Evolutionary conservation across 2,329 filamentous ascomycete genomes (phyloP).

Genomic region (Colletotrichum spinosum): DNA sequence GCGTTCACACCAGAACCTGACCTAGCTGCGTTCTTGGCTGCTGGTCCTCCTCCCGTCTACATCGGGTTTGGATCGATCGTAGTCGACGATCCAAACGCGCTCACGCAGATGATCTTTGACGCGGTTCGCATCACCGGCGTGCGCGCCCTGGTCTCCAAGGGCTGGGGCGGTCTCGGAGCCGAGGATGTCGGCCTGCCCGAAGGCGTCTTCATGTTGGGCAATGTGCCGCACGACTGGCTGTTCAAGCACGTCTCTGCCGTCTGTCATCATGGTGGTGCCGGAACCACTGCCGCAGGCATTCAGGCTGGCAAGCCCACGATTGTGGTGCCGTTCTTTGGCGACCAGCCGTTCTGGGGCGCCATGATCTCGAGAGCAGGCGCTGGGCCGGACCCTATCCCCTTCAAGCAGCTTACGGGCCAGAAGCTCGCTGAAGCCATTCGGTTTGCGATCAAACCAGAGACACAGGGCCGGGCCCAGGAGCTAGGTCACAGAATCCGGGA

Average conservation of each 20-base stretch:
- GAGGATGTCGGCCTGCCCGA: conserved; percentile 78
- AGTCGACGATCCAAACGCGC: conserved; percentile 77
- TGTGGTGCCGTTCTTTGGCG: conserved; percentile 88
- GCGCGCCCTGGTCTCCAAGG: conserved; percentile 86
- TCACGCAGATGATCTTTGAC: conserved; percentile 79
- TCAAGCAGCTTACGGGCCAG: conserved; percentile 74
- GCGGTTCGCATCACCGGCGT: conserved; percentile 75
- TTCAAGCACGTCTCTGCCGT: conserved; percentile 85
- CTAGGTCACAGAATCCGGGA: conserved; percentile 74
- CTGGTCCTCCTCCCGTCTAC: conserved; percentile 80
- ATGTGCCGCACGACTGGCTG: conserved; percentile 89
- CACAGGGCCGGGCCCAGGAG: conserved; percentile 64
- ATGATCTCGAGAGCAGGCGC: conserved; percentile 81
- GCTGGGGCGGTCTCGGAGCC: conserved; percentile 86
- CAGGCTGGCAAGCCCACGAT: conserved; percentile 83
- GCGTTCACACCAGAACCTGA: conserved; percentile 75
- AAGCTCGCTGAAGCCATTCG: conserved; percentile 74
- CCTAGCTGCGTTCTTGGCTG: conserved; percentile 73
- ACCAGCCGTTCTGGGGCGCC: conserved; percentile 85
- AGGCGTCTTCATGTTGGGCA: conserved; percentile 84
- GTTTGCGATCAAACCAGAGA: conserved; percentile 70
- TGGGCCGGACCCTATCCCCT: conserved; percentile 76
- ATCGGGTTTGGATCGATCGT: conserved; percentile 89
- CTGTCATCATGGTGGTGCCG: conserved; percentile 89
- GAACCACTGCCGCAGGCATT: conserved; percentile 90